Evolutionary conservation across 2,329 filamentous ascomycete species (phyloP).

Genomic region (Aschersonia sp.): DNA sequence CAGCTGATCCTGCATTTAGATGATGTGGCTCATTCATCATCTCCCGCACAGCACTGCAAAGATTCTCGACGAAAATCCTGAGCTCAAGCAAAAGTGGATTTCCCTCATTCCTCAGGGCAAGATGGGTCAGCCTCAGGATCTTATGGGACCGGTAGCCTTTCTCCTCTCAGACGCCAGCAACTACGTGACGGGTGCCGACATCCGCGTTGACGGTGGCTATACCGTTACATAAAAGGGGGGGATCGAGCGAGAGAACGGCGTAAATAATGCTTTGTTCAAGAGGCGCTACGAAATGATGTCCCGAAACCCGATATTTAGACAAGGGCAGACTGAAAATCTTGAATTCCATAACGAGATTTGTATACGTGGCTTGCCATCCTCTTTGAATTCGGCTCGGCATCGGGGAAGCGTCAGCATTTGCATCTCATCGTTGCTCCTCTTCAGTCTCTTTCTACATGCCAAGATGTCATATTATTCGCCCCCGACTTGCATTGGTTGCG

Average conservation of each 20-base stretch:
- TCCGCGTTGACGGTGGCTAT: conserved; percentile 80
- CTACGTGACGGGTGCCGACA: conserved; percentile 60
- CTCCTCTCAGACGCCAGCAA: conserved; percentile 64
- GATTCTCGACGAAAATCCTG: conserved; percentile 86
- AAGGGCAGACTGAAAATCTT: too few relatives aligned
- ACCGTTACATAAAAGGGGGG: conserved; percentile 47
- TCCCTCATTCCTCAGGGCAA: conserved; percentile 84
- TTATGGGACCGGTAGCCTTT: conserved; percentile 88
- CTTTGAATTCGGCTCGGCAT: too few relatives aligned
- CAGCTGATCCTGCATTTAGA: conserved; percentile 2
- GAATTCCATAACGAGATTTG: too few relatives aligned
- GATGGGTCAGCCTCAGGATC: conserved; percentile 82
- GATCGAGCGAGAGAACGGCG: too few relatives aligned
- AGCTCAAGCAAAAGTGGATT: conserved; percentile 80
- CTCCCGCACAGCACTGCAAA: conserved; percentile 57
- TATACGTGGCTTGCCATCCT: too few relatives aligned
- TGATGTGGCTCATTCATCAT: not conserved
- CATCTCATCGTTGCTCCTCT: too few relatives aligned
- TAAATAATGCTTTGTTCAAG: not conserved
- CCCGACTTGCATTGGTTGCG: too few relatives aligned
- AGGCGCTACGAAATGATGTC: not conserved
- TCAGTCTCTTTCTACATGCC: too few relatives aligned
- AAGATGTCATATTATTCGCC: too few relatives aligned
- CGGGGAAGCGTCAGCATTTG: too few relatives aligned
- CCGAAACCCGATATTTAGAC: too few relatives aligned